phyloP scores from a whole-genome alignment of 352 stramenopile species.

The Globisporangium irregulare region DNA sequence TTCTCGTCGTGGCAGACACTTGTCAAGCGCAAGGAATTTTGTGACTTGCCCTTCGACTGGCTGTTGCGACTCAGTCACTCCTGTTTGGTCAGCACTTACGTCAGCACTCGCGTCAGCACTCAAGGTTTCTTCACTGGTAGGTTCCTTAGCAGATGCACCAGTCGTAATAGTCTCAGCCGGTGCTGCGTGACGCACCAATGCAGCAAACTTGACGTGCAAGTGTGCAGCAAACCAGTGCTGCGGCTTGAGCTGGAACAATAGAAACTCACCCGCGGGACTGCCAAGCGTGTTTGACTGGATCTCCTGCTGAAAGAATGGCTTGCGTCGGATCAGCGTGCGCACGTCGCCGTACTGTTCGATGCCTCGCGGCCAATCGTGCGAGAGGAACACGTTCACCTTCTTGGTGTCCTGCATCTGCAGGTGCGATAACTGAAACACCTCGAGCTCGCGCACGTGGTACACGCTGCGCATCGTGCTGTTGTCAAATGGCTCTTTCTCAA shows the following conservation, averaged over 20 bases:
- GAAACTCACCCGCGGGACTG: slow-evolving; percentile 88
- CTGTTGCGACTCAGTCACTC: background rate
- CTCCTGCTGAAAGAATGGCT: slow-evolving; percentile 95
- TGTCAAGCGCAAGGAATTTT: slow-evolving; percentile 99
- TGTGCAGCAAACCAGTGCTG: slow-evolving; percentile 98
- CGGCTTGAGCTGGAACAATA: slow-evolving; percentile 93
- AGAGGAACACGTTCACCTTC: slow-evolving; percentile 92
- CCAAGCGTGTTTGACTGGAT: slow-evolving; percentile 92
- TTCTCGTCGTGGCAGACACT: slow-evolving; percentile 94
- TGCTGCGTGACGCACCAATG: slow-evolving; percentile 85
- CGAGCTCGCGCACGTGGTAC: slow-evolving; percentile 94
- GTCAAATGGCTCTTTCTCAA: slow-evolving; percentile 75
- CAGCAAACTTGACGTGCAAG: slow-evolving; percentile 98
- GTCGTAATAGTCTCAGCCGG: background rate
- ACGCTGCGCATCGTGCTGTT: slow-evolving; percentile 89
- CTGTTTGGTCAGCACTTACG: background rate
- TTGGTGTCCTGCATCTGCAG: slow-evolving; percentile 42
- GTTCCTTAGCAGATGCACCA: background rate
- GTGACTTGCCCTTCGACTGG: slow-evolving; percentile 43
- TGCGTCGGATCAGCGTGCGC: slow-evolving; percentile 86
- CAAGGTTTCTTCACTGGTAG: background rate
- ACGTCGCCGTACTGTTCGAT: slow-evolving; percentile 95
- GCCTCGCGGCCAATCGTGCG: slow-evolving; percentile 98
- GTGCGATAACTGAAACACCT: slow-evolving; percentile 92
- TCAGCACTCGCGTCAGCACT: background rate